Evolutionary conservation across 495 filamentous ascomycete species (phyloP).

Genomic region (Talaromyces proteolyticus): DNA sequence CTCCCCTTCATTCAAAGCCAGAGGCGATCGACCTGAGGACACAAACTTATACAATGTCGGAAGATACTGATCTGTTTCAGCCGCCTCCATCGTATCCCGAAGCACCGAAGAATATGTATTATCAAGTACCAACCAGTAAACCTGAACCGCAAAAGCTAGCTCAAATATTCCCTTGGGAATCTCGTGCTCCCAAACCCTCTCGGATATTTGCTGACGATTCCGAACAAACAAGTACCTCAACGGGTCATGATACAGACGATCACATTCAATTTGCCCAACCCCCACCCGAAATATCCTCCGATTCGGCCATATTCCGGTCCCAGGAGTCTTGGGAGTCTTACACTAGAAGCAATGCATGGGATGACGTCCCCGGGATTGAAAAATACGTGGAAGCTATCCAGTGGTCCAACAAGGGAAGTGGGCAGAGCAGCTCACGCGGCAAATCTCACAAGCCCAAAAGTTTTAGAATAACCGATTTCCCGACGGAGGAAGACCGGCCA

Average conservation of each 20-base stretch:
- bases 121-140: slow-evolving; percentile 62
- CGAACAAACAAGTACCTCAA: slow-evolving; percentile 11
- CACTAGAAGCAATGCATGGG: slow-evolving; percentile 77
- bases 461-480: slow-evolving; percentile 78
- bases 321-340: slow-evolving; percentile 58
- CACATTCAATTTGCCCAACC: not conserved
- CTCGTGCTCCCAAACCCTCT: slow-evolving; percentile 53
- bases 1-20: slow-evolving; percentile 65
- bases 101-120: slow-evolving; percentile 80
- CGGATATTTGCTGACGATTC: slow-evolving; percentile 65
- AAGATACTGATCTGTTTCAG: slow-evolving; percentile 62
- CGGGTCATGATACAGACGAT: slow-evolving; percentile 8
- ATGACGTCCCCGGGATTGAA: slow-evolving; percentile 76
- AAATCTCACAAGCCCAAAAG: slow-evolving; percentile 35
- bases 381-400: slow-evolving; percentile 68
- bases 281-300: not conserved
- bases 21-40: slow-evolving; percentile 73
- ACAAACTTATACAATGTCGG: slow-evolving; percentile 71
- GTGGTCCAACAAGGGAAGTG: slow-evolving; percentile 44
- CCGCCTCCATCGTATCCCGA: slow-evolving; percentile 71
- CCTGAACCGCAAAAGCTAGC: slow-evolving; percentile 50
- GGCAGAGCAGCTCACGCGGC: slow-evolving; percentile 7
- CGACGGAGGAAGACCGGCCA: slow-evolving; percentile 73
- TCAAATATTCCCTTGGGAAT: slow-evolving; percentile 85
- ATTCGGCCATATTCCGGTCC: not conserved